Evolutionary conservation across 2,329 filamentous ascomycete species (phyloP), one percentile per base, ranked within the genome.

Genomic region (Hypoxylon sp.): DNA sequence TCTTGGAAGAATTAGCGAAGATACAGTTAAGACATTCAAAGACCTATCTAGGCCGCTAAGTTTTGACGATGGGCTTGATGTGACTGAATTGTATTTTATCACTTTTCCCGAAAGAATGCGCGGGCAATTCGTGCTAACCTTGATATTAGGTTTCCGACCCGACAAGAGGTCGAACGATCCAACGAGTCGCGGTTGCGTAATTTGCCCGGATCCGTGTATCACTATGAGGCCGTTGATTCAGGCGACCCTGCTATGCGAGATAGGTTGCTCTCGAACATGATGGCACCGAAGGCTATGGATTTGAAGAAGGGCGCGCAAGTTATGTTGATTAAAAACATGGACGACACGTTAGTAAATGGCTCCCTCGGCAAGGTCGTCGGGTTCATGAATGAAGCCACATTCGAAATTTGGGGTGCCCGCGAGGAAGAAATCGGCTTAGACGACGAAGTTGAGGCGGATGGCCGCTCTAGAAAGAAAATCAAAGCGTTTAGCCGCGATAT

Each of bases 241-340:
- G 95, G 95, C 43, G 93, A 97, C 70, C 84, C 85, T 17, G 80
- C 83, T 0, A 80, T 91, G 38, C 90, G 93, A 32, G 93, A 97
- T 49, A 94, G 90, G 76, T 80, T 98, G 0, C 83, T 99, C 5
- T 80, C 87, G 5, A 97, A 95, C 76, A 97, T 97, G 88, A 98
- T 99, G 92, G 94, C 96, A 0, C 94, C 96, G 0, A 91, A 91
- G 73, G 77, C 81, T 0, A 87, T 99, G 19, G 89, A 92, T 34
- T 82, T 99, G 30, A 98, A 98, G 79, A 91, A 96, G 69, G 93
- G 94, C 9, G 93, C 96, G 0, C 97, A 99, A 77, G 97, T 99
- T 48, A 99, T 99, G 96, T 84, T 99, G n/a, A 98, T 99, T 84
- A 99, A 99, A 80, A 99, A 99, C 74, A 91, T 98, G 81, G 96